A percentile compares a stretch with the other conserved stretches of the same genome.
Evolutionary conservation across 2,329 filamentous ascomycete genomes (phyloP).

Genomic region (Claviceps digitariae): DNA sequence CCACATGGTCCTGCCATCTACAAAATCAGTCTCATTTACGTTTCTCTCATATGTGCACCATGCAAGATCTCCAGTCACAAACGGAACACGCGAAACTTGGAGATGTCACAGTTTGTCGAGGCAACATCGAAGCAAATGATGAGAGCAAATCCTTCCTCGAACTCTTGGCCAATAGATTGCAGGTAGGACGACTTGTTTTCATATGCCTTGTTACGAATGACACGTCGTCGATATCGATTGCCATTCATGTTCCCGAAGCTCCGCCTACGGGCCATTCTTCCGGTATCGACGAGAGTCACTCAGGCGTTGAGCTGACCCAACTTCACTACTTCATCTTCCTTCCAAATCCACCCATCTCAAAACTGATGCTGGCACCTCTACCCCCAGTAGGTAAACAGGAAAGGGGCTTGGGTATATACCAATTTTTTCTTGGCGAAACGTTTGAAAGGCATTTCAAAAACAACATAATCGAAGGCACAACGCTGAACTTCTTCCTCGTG

Average conservation of each 20-base stretch:
- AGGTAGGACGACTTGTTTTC: constrained; percentile 21
- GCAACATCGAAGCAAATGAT: constrained; percentile 8
- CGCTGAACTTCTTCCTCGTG: constrained; percentile 30
- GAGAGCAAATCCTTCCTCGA: constrained; percentile 11
- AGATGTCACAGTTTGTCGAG: constrained; percentile 8
- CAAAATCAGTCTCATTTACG: constrained; percentile 11
- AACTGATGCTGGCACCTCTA: constrained; percentile 14
- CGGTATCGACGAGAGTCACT: neutral
- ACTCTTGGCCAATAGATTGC: constrained; percentile 21
- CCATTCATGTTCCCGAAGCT: constrained; percentile 19
- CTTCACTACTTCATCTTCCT: constrained; percentile 27
- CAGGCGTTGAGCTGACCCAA: neutral
- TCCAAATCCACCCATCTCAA: constrained; percentile 11
- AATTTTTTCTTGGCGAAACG: constrained; percentile 18
- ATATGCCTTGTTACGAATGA: constrained; percentile 16
- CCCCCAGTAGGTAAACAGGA: neutral
- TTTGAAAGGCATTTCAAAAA: constrained; percentile 17
- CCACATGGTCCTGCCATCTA: constrained; percentile 16
- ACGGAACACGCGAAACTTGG: constrained; percentile 3
- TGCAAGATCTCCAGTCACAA: constrained; percentile 17
- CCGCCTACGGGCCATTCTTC: no score
- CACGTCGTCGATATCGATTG: constrained; percentile 13
- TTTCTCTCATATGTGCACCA: constrained; percentile 23
- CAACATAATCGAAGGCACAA: constrained; percentile 7
- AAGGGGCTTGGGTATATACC: constrained; percentile 11